These are phyloP conservation scores for Cytospora piceicola DNA, from an alignment of 2,329 filamentous ascomycete genomes.

Conservation along the genomic window DNA sequence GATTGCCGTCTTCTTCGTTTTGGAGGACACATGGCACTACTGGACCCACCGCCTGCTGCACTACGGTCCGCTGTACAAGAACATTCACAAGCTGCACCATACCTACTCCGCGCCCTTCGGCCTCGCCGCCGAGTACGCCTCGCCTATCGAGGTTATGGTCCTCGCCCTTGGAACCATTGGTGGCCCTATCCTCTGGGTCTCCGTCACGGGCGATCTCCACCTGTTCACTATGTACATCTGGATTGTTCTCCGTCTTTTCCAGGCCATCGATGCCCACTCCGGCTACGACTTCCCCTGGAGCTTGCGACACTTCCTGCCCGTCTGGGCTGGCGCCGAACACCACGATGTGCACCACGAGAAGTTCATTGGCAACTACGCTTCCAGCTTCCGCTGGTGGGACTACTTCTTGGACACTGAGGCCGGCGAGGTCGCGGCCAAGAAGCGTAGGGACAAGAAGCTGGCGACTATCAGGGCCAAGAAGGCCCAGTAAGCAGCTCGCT, in stretches of 20 bases:
- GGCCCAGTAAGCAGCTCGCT: conserved; percentile 55
- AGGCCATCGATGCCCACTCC: conserved; percentile 96
- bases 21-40: conserved; percentile 99
- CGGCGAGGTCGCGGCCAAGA: conserved; percentile 82
- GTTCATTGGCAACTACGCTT: conserved; percentile 97
- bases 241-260: conserved; percentile 91
- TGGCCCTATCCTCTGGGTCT: conserved; percentile 81
- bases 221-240: conserved; percentile 97
- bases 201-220: conserved; percentile 83
- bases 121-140: conserved; percentile 94
- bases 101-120: conserved; percentile 98
- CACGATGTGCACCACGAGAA: conserved; percentile 98
- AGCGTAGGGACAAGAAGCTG: conserved; percentile 77
- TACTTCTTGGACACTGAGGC: conserved; percentile 92
- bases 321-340: conserved; percentile 97
- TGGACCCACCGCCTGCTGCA: conserved; percentile 93
- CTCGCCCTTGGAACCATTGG: conserved; percentile 87
- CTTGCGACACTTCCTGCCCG: conserved; percentile 90
- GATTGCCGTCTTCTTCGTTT: conserved; percentile 89
- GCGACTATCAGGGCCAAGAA: conserved; percentile 69
- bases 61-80: conserved; percentile 93
- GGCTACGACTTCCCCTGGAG: conserved; percentile 99
- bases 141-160: conserved; percentile 94
- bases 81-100: conserved; percentile 98
- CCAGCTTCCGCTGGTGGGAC: conserved; percentile 99